phyloP scores from a whole-genome alignment of 495 filamentous ascomycete genomes.

The Penicillium flavigenum region DNA sequence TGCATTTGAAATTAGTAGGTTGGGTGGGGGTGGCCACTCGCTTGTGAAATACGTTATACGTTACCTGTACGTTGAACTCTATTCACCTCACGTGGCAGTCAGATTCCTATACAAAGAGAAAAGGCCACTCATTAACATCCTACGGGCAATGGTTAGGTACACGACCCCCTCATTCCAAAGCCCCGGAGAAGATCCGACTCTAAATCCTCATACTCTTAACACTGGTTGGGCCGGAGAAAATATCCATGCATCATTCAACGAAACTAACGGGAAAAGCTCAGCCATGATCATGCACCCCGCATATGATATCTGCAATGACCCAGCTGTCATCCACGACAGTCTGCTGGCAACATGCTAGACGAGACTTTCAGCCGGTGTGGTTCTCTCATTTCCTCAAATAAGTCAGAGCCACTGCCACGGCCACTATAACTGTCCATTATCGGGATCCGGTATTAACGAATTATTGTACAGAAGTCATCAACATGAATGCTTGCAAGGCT shows the following conservation, averaged over 20 bases:
- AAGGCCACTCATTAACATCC: conserved; percentile 4
- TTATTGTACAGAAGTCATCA: conserved; percentile 72
- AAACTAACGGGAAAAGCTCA: conserved; percentile 63
- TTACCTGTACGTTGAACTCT: background rate
- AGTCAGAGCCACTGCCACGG: conserved; percentile 84
- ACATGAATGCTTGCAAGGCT: conserved; percentile 87
- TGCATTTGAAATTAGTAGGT: too few species aligned
- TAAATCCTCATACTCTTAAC: conserved; percentile 78
- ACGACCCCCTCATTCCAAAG: conserved; percentile 70
- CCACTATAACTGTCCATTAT: conserved; percentile 86
- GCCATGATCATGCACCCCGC: conserved; percentile 77
- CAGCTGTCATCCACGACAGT: conserved; percentile 85
- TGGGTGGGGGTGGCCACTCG: too few species aligned
- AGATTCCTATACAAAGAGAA: background rate
- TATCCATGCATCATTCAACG: conserved; percentile 76
- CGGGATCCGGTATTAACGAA: conserved; percentile 68
- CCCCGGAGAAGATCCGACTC: conserved; percentile 59
- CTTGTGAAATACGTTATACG: too few species aligned
- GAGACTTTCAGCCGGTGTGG: conserved; percentile 85
- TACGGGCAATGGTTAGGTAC: conserved; percentile 60
- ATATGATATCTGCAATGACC: conserved; percentile 76
- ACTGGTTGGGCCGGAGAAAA: conserved; percentile 65
- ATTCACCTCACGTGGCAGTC: background rate
- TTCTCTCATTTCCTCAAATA: conserved; percentile 77
- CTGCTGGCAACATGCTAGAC: conserved; percentile 85